These are phyloP conservation scores for Raphidocelis subcapitata DNA, from an alignment of 139 green algal species.

Conservation along the genomic window DNA sequence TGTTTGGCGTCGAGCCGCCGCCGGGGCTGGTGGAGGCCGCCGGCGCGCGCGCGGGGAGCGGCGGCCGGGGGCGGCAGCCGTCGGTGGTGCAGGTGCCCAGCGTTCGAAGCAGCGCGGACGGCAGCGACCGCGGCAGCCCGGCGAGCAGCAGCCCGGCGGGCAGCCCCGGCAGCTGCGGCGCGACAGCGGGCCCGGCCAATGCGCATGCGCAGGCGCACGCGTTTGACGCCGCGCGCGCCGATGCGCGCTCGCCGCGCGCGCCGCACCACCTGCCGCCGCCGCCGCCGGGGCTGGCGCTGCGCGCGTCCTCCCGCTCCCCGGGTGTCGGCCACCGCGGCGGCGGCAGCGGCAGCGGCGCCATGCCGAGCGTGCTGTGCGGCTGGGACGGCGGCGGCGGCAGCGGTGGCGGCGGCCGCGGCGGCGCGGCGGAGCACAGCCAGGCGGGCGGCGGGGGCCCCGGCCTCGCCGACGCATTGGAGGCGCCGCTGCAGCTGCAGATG, in stretches of 20 bases:
- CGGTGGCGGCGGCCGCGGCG: neutral
- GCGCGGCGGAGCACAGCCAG: neutral
- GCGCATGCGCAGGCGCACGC: too few relatives aligned
- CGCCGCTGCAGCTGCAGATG: slow-evolving; percentile 7
- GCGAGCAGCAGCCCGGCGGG: neutral
- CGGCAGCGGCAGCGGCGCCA: neutral
- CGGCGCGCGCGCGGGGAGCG: neutral
- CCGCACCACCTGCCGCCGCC: too few relatives aligned
- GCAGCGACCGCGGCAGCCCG: neutral
- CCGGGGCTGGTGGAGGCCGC: neutral
- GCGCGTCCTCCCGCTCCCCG: neutral
- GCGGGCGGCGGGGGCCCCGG: neutral
- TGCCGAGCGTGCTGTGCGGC: neutral
- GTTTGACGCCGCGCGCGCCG: too few relatives aligned
- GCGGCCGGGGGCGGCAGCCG: neutral
- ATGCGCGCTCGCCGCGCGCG: too few relatives aligned
- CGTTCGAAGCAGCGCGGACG: slow-evolving; percentile 17
- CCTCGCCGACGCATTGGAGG: neutral
- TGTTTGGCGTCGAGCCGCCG: slow-evolving; percentile 19
- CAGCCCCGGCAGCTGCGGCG: neutral
- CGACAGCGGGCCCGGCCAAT: neutral
- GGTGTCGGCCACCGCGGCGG: neutral
- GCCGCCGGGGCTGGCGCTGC: too few relatives aligned
- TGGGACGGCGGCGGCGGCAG: neutral
- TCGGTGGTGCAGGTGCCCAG: slow-evolving; percentile 3